These are phyloP conservation scores for Plasmodium vivax DNA, from an alignment of 169 alveolate species.

Conservation along the genomic window DNA sequence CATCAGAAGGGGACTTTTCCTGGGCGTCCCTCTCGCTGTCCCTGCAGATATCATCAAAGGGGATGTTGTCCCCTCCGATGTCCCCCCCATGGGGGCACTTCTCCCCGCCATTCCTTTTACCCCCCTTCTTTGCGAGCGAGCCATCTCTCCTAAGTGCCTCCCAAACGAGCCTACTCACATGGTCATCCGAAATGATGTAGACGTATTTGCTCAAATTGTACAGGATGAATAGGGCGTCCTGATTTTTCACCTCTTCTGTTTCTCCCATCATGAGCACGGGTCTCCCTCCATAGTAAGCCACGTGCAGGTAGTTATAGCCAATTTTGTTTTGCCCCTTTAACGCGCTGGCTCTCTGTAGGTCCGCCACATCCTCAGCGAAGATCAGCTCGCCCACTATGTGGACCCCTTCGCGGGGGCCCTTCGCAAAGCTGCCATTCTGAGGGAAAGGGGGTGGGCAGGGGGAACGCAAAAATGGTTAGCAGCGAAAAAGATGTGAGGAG, in stretches of 20 bases:
- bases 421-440: background rate
- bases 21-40: background rate
- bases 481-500: background rate
- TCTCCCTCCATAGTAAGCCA: conserved; percentile 32
- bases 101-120: background rate
- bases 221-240: conserved; percentile 25
- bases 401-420: background rate
- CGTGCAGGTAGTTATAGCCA: background rate
- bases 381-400: conserved; percentile 32
- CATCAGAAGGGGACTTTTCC: background rate
- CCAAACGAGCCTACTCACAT: conserved; percentile 19
- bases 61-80: background rate
- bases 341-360: background rate
- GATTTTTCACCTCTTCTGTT: background rate
- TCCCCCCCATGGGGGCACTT: background rate
- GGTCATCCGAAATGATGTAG: conserved; percentile 23
- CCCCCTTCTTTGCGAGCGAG: background rate
- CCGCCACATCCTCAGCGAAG: background rate
- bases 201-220: conserved; percentile 33
- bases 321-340: background rate
- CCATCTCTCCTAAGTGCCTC: conserved; percentile 18
- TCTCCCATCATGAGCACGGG: conserved; percentile 7
- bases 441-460: background rate
- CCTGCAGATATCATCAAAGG: background rate
- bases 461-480: background rate